These are phyloP conservation scores for Daldinia caldariorum DNA, from an alignment of 495 filamentous ascomycete species.

Conservation along the genomic window DNA sequence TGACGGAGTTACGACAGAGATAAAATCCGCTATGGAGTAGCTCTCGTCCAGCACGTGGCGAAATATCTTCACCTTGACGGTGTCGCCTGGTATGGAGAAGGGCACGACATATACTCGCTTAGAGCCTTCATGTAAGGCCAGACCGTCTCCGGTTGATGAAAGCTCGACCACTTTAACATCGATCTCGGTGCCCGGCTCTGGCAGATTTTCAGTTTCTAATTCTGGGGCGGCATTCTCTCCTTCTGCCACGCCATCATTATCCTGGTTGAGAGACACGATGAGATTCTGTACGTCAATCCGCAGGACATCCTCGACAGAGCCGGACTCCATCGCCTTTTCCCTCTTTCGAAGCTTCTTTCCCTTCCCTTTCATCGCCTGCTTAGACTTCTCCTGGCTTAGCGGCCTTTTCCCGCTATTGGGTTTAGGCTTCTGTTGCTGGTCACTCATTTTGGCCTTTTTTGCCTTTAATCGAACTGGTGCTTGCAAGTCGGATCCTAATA, in stretches of 20 bases:
- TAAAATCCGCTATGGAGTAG: conserved; percentile 81
- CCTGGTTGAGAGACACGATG: conserved; percentile 60
- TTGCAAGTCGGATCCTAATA: neutral
- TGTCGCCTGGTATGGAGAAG: conserved; percentile 84
- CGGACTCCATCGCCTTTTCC: conserved; percentile 61
- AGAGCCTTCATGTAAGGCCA: conserved; percentile 71
- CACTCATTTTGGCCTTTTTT: conserved; percentile 4
- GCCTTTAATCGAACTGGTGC: conserved; percentile 5
- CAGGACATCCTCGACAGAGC: conserved; percentile 78
- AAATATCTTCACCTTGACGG: conserved; percentile 79
- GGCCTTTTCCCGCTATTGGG: conserved; percentile 21
- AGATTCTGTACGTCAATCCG: conserved; percentile 73
- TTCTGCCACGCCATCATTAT: conserved; percentile 19
- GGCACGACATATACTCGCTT: conserved; percentile 88
- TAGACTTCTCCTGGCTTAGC: conserved; percentile 7
- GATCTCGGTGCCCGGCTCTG: conserved; percentile 76
- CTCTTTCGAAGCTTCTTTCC: conserved; percentile 62
- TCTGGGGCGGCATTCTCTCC: conserved; percentile 18
- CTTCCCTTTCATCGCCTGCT: conserved; percentile 54
- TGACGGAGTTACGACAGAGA: conserved; percentile 78
- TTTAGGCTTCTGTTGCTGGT: conserved; percentile 12
- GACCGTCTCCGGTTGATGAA: conserved; percentile 90
- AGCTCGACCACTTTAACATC: conserved; percentile 79
- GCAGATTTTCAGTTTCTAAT: conserved; percentile 52
- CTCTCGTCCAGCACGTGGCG: conserved; percentile 66